Base-by-base conservation (phyloP, 2,329 filamentous ascomycete genomes). In the Paraphaeosphaeria minitans region DNA sequence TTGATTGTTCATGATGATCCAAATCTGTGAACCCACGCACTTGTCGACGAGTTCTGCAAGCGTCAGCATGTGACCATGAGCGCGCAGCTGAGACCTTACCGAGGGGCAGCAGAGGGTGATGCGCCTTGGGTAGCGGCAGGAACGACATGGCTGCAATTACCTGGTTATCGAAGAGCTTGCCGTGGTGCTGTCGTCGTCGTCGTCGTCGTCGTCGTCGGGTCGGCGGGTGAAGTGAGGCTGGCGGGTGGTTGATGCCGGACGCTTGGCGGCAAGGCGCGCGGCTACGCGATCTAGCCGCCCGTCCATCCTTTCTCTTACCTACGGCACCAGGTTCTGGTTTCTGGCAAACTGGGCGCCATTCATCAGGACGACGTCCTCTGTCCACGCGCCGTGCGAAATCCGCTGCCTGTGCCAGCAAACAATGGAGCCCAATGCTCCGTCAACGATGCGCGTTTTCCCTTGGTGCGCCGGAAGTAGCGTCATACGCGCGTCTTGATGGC, bases 1-100 rank as follows among this genome's bases (percentile, higher is more conserved):
- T 76, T 98, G 95, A 66, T 93, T 92, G 81, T 99, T 99, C 95
- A 99, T 99, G 71, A 99, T 88, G 64, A 99, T 93, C 93, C 94
- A 97, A 78, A 99, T 98, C 71, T 90, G 90, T 55, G 93, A 98
- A 62, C 95, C 95, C 66, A 99, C 93, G 77, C 95, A 99, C 80
- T 97, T 97, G 83, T 99, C 95, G 78, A 99, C 98, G 75, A 99
- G 87, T 80, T 99, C 95, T 97, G 73, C 41, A 48, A 27, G n/a
- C 39, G 55, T 75, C 55, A 75, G 69, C 42, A 52, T 49, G 31
- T 27, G 16, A 13, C 31, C 47, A n/a, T 37, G 35, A 14, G 27
- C 49, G 21, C 3, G 27, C 10, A 45, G 12, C 21, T 8, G 33
- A 35, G n/a, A 14, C 43, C 57, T 42, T 48, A 74, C 73, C 73